A percentile compares a stretch with the other conserved stretches of the same genome.
Evolutionary conservation across 352 stramenopile genomes (phyloP).

Genomic region (Globisporangium paddicum): DNA sequence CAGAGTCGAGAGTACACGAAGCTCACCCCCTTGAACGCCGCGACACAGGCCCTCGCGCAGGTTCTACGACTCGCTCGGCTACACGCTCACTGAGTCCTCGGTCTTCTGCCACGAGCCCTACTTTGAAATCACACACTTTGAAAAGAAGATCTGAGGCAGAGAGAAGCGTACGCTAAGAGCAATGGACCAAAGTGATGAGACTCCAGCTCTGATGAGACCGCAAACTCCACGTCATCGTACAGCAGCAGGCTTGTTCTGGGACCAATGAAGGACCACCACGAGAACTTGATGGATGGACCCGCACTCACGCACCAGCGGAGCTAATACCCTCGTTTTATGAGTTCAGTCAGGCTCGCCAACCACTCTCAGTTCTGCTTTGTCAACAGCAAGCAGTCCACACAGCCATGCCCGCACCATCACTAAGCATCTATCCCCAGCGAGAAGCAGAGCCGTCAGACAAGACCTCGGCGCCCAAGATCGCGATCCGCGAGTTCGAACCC

Average conservation of each 20-base stretch:
- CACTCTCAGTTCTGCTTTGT: background rate
- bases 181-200: too few relatives aligned
- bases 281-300: background rate
- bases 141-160: slow-evolving; percentile 17
- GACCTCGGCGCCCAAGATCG: background rate
- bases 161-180: too few relatives aligned
- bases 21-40: slow-evolving; percentile 9
- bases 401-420: background rate
- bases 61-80: slow-evolving; percentile 19
- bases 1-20: background rate
- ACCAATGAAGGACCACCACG: background rate
- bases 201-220: too few relatives aligned
- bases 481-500: slow-evolving; percentile 11
- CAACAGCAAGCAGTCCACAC: background rate
- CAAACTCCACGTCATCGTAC: too few relatives aligned
- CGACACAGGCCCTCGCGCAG: slow-evolving; percentile 1
- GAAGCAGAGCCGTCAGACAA: too few relatives aligned
- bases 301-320: too few relatives aligned
- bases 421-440: too few relatives aligned
- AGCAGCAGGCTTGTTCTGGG: too few relatives aligned
- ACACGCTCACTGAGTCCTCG: slow-evolving; percentile 9
- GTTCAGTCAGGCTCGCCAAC: too few relatives aligned
- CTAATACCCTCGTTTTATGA: too few relatives aligned
- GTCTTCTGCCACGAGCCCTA: slow-evolving; percentile 17
- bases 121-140: slow-evolving; percentile 21